A percentile compares a stretch with the other conserved stretches of the same genome.
Evolutionary conservation across 2,329 filamentous ascomycete species (phyloP).

Genomic region (Kalmusia sp.): DNA sequence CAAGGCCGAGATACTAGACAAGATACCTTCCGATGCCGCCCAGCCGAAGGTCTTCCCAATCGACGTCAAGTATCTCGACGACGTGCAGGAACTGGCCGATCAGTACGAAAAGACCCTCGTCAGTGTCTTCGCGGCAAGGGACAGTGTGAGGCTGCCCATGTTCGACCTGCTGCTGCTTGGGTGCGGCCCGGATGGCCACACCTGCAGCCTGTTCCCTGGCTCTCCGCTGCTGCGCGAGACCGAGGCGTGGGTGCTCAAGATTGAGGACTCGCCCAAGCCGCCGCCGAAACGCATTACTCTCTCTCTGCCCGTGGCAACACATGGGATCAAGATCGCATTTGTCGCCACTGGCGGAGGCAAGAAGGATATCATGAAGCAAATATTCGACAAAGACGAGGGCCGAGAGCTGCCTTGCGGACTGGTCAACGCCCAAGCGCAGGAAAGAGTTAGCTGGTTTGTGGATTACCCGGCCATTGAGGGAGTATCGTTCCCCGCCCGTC

Average conservation of each 20-base stretch:
- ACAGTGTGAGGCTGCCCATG: conserved; percentile 92
- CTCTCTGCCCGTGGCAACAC: conserved; percentile 87
- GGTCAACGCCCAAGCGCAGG: conserved; percentile 83
- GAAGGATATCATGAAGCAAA: conserved; percentile 89
- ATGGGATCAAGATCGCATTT: conserved; percentile 86
- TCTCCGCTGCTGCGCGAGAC: conserved; percentile 86
- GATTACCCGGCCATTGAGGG: conserved; percentile 86
- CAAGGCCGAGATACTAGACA: conserved; percentile 86
- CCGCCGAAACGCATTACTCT: conserved; percentile 90
- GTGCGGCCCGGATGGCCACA: conserved; percentile 95
- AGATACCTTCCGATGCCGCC: conserved; percentile 74
- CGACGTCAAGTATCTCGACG: conserved; percentile 71
- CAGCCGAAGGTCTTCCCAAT: conserved; percentile 81
- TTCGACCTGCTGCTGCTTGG: conserved; percentile 95
- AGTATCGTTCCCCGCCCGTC: conserved; percentile 76
- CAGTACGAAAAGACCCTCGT: conserved; percentile 91
- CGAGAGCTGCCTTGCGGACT: conserved; percentile 81
- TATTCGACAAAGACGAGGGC: conserved; percentile 81
- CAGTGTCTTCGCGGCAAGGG: conserved; percentile 83
- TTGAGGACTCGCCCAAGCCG: conserved; percentile 94
- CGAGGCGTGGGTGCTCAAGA: conserved; percentile 89
- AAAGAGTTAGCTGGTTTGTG: conserved; percentile 94
- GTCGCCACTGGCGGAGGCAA: conserved; percentile 89
- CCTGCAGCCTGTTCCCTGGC: conserved; percentile 93
- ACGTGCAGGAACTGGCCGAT: conserved; percentile 91